phyloP scores from a whole-genome alignment of 2,329 filamentous ascomycete species.

The Fusarium transvaalense region DNA sequence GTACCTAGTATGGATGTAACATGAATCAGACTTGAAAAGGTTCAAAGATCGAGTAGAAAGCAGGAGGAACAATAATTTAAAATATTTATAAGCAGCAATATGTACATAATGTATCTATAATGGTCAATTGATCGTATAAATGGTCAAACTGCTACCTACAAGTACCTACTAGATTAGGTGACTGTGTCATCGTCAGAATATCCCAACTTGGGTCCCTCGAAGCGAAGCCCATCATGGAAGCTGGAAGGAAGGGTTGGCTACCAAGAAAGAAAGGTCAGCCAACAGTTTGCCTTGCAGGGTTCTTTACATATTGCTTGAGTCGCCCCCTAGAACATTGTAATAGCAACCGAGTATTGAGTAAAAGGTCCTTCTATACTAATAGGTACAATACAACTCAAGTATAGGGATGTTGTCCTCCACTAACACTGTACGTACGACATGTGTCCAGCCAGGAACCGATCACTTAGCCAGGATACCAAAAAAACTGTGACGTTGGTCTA shows the following conservation, averaged over 20 bases:
- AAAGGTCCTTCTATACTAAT: neutral
- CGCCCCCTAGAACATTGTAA: neutral
- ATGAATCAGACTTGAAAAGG: conserved; percentile 11
- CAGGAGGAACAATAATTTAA: neutral
- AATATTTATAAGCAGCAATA: conserved; percentile 3
- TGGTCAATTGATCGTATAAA: neutral
- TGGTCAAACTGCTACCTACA: neutral
- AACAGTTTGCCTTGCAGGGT: neutral
- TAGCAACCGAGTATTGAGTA: neutral
- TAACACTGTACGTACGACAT: conserved; percentile 16
- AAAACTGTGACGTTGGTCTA: conserved; percentile 20
- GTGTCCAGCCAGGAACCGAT: conserved; percentile 30
- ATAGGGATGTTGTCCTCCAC: neutral
- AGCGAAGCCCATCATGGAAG: conserved; percentile 17
- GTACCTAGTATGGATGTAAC: conserved; percentile 8
- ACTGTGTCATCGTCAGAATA: neutral
- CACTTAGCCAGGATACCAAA: conserved; percentile 12
- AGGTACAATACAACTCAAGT: neutral
- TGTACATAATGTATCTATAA: neutral
- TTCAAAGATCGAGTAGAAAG: conserved; percentile 10
- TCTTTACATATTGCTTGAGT: neutral
- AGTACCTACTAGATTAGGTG: neutral
- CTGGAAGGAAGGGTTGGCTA: conserved; percentile 3
- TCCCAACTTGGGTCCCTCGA: neutral
- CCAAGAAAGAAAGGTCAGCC: conserved; percentile 8